A percentile compares a stretch with the other conserved stretches of the same genome.
Conservation (phyloP, 345 rosid genomes). For the Eucalyptus coolabah region DNA sequence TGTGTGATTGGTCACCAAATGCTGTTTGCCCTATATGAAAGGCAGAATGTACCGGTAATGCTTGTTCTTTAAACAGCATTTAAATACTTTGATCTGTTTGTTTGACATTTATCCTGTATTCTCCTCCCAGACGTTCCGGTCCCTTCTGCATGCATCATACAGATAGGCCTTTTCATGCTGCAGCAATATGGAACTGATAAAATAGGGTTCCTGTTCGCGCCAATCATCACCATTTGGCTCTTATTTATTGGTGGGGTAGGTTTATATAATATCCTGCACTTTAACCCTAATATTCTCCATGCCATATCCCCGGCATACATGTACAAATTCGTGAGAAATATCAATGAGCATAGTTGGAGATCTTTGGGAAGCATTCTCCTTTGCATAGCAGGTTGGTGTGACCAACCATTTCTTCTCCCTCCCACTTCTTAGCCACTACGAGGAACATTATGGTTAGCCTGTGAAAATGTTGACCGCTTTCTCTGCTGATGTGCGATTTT, state of each 20-base stretch:
- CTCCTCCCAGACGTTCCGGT: conserved; percentile 35
- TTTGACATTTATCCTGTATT: neutral
- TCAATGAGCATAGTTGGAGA: conserved; percentile 15
- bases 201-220: conserved; percentile 45
- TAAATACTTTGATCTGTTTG: neutral
- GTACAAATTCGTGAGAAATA: conserved; percentile 18
- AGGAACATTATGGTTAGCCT: neutral
- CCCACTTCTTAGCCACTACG: neutral
- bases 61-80: neutral
- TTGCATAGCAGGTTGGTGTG: conserved; percentile 39
- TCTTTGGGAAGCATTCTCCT: conserved; percentile 44
- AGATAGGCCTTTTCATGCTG: conserved; percentile 44
- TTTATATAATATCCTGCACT: conserved; percentile 21
- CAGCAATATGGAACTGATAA: conserved; percentile 41
- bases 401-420: neutral
- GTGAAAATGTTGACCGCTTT: neutral
- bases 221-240: conserved; percentile 41
- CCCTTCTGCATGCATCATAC: conserved; percentile 41
- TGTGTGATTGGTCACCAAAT: neutral
- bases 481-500: neutral
- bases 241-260: conserved; percentile 39
- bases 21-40: neutral
- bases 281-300: conserved; percentile 9
- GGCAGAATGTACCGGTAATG: neutral
- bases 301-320: conserved; percentile 36